Evolutionary conservation across 306 rosid genomes (phyloP).

Genomic region (Vicia villosa): DNA sequence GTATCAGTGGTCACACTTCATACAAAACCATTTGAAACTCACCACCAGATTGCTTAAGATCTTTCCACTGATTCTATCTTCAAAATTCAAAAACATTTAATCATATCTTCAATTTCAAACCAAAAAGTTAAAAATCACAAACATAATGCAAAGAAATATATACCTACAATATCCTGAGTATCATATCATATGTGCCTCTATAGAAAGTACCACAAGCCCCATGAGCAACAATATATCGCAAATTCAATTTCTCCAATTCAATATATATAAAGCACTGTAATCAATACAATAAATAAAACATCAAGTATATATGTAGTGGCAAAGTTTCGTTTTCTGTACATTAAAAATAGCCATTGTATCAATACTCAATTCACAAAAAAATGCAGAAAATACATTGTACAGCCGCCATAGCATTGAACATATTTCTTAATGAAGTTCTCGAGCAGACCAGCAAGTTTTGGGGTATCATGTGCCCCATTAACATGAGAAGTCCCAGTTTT

Average conservation of each 20-base stretch:
- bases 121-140: not conserved
- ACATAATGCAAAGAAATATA: slow-evolving; percentile 46
- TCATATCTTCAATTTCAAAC: too few relatives aligned
- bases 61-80: too few relatives aligned
- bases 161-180: slow-evolving; percentile 92
- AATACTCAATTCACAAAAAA: too few relatives aligned
- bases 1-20: too few relatives aligned
- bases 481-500: slow-evolving; percentile 67
- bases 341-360: too few relatives aligned
- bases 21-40: too few relatives aligned
- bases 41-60: too few relatives aligned
- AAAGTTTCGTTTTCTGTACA: too few relatives aligned
- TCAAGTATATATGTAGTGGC: too few relatives aligned
- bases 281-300: too few relatives aligned
- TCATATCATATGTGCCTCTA: slow-evolving; percentile 81
- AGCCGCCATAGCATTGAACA: slow-evolving; percentile 74
- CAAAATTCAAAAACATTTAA: not conserved
- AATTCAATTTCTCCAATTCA: slow-evolving; percentile 75
- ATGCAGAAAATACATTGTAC: too few relatives aligned
- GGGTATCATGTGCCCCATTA: slow-evolving; percentile 70
- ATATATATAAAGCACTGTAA: too few relatives aligned
- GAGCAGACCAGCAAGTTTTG: slow-evolving; percentile 72
- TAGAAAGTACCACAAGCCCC: slow-evolving; percentile 87
- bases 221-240: slow-evolving; percentile 69
- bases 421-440: slow-evolving; percentile 69